Conservation (phyloP, 306 rosid species). For the Psophocarpus tetragonolobus region DNA sequence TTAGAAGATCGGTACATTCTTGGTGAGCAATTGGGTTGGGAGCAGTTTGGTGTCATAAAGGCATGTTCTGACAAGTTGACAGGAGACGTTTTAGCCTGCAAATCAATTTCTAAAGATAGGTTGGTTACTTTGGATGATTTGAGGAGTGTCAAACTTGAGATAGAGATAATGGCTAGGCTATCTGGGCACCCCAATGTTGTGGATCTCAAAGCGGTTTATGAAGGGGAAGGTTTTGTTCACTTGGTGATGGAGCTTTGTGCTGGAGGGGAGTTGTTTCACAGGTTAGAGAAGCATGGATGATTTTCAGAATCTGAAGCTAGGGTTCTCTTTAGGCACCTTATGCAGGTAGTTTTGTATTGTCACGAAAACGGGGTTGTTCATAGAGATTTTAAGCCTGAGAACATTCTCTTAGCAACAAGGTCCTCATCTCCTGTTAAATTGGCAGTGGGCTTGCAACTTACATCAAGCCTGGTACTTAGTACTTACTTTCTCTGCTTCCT, state of each 20-base stretch:
- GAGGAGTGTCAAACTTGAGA: slow-evolving; percentile 78
- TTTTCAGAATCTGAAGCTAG: slow-evolving; percentile 72
- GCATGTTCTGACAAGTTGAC: slow-evolving; percentile 65
- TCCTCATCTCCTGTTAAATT: slow-evolving; percentile 80
- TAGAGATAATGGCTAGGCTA: slow-evolving; percentile 81
- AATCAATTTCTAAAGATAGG: slow-evolving; percentile 81
- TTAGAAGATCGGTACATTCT: slow-evolving; percentile 67
- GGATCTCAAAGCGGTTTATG: slow-evolving; percentile 86
- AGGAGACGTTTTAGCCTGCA: slow-evolving; percentile 81
- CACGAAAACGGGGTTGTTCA: slow-evolving; percentile 87
- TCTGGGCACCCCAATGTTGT: slow-evolving; percentile 92
- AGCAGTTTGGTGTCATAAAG: slow-evolving; percentile 80
- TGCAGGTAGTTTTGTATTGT: slow-evolving; percentile 84
- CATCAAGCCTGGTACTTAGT: slow-evolving; percentile 82
- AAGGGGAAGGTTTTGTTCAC: slow-evolving; percentile 80
- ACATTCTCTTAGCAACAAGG: slow-evolving; percentile 74
- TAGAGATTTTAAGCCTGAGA: slow-evolving; percentile 87
- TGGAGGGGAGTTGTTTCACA: slow-evolving; percentile 86
- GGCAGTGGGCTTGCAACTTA: slow-evolving; percentile 92
- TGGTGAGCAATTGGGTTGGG: slow-evolving; percentile 84
- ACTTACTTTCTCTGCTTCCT: slow-evolving; percentile 32
- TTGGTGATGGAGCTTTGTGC: slow-evolving; percentile 97
- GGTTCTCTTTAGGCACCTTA: slow-evolving; percentile 76
- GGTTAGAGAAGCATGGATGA: slow-evolving; percentile 72
- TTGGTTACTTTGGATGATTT: slow-evolving; percentile 75